phyloP scores from a whole-genome alignment of 2,329 filamentous ascomycete species.

The Ophiocordyceps australis region DNA sequence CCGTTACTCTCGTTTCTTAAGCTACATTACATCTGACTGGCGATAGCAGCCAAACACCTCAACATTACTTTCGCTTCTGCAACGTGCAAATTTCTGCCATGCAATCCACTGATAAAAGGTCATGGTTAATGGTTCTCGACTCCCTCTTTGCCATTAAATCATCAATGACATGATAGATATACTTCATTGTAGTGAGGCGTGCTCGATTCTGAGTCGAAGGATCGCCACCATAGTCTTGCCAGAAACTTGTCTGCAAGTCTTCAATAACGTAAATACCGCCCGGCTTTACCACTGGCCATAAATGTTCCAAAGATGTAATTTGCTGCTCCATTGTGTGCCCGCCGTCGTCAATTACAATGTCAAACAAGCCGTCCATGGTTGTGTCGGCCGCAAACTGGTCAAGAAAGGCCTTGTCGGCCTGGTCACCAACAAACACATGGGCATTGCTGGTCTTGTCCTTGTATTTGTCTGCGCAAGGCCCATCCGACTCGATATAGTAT shows the following conservation, averaged over 20 bases:
- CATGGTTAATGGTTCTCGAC: conserved; percentile 6
- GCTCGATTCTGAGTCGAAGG: conserved; percentile 5
- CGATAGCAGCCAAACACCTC: no score
- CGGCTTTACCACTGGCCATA: conserved; percentile 17
- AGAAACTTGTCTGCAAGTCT: conserved; percentile 13
- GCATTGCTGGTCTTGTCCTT: conserved; percentile 13
- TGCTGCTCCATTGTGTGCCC: conserved; percentile 19
- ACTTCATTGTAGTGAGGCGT: conserved; percentile 9
- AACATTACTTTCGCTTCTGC: conserved; percentile 10
- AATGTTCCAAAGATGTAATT: conserved; percentile 12
- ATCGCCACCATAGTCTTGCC: conserved; percentile 8
- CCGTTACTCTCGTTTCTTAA: no score
- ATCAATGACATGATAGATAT: conserved; percentile 9
- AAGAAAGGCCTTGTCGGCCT: conserved; percentile 17
- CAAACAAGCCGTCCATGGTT: conserved; percentile 13
- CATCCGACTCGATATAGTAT: conserved; percentile 21
- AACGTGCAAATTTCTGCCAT: conserved; percentile 11
- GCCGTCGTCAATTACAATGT: conserved; percentile 21
- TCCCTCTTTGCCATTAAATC: conserved; percentile 7
- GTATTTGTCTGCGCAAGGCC: conserved; percentile 15
- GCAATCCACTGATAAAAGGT: conserved; percentile 11
- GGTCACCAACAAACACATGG: conserved; percentile 20
- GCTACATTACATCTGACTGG: no score
- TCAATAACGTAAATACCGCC: conserved; percentile 17
- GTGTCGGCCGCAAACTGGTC: conserved; percentile 12